Percentiles rank a stretch among this genome's conserved stretches.
These are phyloP conservation scores for Lichtheimia hyalospora DNA, from an alignment of 371 early-diverging fungal species.

Conservation along the genomic window DNA sequence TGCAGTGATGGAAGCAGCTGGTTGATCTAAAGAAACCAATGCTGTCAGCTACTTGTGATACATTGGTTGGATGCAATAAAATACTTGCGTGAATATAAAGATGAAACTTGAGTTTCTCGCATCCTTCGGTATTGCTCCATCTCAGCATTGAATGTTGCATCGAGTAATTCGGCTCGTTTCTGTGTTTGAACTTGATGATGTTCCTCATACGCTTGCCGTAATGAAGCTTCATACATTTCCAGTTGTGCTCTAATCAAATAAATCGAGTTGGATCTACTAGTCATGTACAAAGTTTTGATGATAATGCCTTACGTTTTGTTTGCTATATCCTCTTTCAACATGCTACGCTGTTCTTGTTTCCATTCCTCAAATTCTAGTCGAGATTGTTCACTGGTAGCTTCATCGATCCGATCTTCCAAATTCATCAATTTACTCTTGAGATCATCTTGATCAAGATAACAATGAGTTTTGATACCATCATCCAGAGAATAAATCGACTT, in stretches of 20 bases:
- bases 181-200: conserved; percentile 28
- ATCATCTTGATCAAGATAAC: conserved; percentile 12
- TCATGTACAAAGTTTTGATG: neutral
- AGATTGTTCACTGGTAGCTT: conserved; percentile 21
- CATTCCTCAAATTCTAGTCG: conserved; percentile 33
- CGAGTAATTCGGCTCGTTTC: conserved; percentile 38
- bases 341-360: conserved; percentile 24
- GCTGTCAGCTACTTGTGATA: too few relatives aligned
- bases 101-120: conserved; percentile 39
- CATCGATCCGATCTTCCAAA: conserved; percentile 26
- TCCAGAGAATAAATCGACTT: neutral
- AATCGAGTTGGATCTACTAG: too few relatives aligned
- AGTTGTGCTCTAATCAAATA: conserved; percentile 10
- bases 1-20: conserved; percentile 7
- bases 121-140: conserved; percentile 43
- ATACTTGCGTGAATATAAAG: conserved; percentile 35
- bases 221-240: conserved; percentile 18
- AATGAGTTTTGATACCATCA: neutral
- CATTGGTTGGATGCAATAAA: too few relatives aligned
- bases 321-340: conserved; percentile 6
- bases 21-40: too few relatives aligned
- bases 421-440: conserved; percentile 13
- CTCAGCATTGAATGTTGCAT: conserved; percentile 47
- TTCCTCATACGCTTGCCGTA: conserved; percentile 34
- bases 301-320: conserved; percentile 21